Base-by-base conservation (phyloP, 768 basidiomycete species). In the Serendipita sp. region DNA sequence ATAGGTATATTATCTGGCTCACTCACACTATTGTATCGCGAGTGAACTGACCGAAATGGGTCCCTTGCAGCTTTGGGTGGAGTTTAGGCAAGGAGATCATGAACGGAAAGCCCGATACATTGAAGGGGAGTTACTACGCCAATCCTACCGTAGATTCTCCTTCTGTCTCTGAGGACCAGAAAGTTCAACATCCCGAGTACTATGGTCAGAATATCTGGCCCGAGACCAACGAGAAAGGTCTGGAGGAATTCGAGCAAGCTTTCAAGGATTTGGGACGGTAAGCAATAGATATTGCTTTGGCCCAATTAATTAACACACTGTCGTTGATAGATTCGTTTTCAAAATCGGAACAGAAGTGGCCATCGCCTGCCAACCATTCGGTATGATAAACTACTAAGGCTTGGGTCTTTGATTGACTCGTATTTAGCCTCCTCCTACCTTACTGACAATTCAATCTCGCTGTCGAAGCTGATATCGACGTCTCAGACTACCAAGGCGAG, bases 1-100 rank as follows among this genome's bases (percentile, higher is more conserved):
- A 91, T 71, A 88, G 88, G 87, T 88, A 67, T 62, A 3, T 35
- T n/a, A 56, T 63, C 2, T 8, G 44, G 54, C 41, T 38, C 56
- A 11, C 7, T 8, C 30, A 23, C 23, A 23, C 23, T 23, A 23
- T 23, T 23, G 23, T 23, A 23, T 23, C 23, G 23, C 23, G 23
- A 23, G 23, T 23, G 23, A 23, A 23, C 23, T 23, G 23, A 23
- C 23, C 44, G 58, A 63, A 16, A 56, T 18, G 51, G 18, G 41
- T 7, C 41, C 36, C 38, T 48, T 68, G 63, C 67, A 89, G 86
- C 72, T 97, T 93, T 73, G 95, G 95, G n/a, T 98, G 95, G 95
- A 90, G 88, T 48, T 90, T 95, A 74, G 95, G 95, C 64, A 96
- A 97, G 85, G 95, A 97, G 79, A 83, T 94, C 52, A 96, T 97